Base-by-base conservation (phyloP, 2,329 filamentous ascomycete species). In the Fusarium zealandicum region DNA sequence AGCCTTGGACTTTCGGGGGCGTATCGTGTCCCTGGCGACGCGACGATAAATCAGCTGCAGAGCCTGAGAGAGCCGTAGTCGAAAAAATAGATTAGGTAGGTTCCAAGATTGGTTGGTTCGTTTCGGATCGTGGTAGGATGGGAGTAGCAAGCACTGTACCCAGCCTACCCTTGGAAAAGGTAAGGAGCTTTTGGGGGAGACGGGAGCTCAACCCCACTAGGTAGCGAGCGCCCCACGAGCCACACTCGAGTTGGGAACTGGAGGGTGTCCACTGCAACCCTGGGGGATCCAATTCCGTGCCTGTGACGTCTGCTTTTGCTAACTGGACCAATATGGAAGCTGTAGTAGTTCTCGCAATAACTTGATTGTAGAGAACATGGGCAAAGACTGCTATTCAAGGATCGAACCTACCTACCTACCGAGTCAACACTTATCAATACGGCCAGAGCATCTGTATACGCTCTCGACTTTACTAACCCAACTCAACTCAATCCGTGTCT, bases 221-320 rank as follows among this genome's bases (percentile, higher is more conserved):
- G n/a, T n/a, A n/a, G n/a, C n/a, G n/a, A n/a, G 48, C 25, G 59
- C 54, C 59, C 59, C 59, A 61, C 59, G 59, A 61, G 45, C 39
- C 32, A 41, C 50, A 47, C 27, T 31, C 14, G 17, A 37, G 31
- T 10, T 12, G 25, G 9, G 20, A 45, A n/a, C n/a, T n/a, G n/a
- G n/a, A n/a, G n/a, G 42, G 14, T 36, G 22, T 20, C 10, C 33
- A 20, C 32, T n/a, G n/a, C 32, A n/a, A 35, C 18, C 30, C 33
- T 28, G 18, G 31, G 16, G n/a, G n/a, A n/a, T n/a, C n/a, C n/a
- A 40, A 27, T 44, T 47, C 8, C 22, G 50, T 61, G 59, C 54
- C 59, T 42, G 59, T 56, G 54, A 56, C 59, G 50, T 25, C 22
- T 25, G 22, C 22, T n/a, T n/a, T n/a, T n/a, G n/a, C n/a, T n/a